Evolutionary conservation across 163 green algal genomes (phyloP).

Genomic region (Picocystis sp.): DNA sequence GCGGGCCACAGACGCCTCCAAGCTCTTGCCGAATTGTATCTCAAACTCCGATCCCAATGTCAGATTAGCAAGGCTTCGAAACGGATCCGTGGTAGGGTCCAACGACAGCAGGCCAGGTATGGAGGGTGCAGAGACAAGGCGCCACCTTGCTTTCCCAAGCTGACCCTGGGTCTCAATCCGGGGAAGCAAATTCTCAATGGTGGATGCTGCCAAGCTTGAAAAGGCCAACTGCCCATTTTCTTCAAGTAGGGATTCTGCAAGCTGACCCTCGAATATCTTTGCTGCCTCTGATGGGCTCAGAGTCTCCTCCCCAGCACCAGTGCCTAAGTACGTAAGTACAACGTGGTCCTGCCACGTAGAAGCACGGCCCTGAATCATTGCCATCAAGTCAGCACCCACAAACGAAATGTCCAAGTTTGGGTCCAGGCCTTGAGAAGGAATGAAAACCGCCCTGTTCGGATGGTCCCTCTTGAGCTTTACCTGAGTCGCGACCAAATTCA

Average conservation of each 20-base stretch:
- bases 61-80: constrained; percentile 45
- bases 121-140: constrained; percentile 65
- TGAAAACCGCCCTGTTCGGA: constrained; percentile 66
- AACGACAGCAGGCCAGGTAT: constrained; percentile 67
- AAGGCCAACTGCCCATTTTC: constrained; percentile 81
- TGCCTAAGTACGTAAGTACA: constrained; percentile 23
- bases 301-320: not conserved
- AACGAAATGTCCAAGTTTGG: constrained; percentile 69
- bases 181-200: constrained; percentile 71
- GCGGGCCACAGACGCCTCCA: constrained; percentile 52
- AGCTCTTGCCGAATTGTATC: constrained; percentile 49
- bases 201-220: constrained; percentile 56
- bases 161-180: constrained; percentile 76
- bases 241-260: constrained; percentile 71
- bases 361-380: constrained; percentile 29
- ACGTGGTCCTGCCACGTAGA: constrained; percentile 63
- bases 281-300: constrained; percentile 38
- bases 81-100: constrained; percentile 44
- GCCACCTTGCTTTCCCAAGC: constrained; percentile 33
- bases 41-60: constrained; percentile 79
- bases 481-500: constrained; percentile 92
- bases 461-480: constrained; percentile 62
- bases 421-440: constrained; percentile 49
- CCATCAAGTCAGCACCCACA: constrained; percentile 42
- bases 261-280: constrained; percentile 73